Evolutionary conservation across 148 eudicot species (phyloP).

Genomic region (Mesembryanthemum crystallinum): DNA sequence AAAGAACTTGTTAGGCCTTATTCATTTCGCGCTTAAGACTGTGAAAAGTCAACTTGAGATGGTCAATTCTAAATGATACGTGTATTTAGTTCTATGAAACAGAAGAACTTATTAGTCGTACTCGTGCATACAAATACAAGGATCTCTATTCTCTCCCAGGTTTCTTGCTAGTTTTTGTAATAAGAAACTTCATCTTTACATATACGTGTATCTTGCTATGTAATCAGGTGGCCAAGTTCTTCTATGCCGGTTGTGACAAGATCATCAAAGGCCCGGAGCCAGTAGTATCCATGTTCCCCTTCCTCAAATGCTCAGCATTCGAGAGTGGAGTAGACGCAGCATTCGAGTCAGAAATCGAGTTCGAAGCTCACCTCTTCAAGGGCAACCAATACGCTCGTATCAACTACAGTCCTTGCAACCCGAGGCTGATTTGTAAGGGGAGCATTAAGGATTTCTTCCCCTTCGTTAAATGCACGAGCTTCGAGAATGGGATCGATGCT

Average conservation of each 20-base stretch:
- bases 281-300: background rate
- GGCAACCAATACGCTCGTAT: background rate
- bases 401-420: background rate
- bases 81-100: no score
- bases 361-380: background rate
- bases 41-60: no score
- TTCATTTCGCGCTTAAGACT: no score
- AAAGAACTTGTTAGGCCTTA: no score
- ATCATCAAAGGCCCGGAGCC: background rate
- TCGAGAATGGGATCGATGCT: background rate
- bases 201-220: no score
- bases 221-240: background rate
- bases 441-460: background rate
- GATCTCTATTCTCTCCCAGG: no score
- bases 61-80: no score
- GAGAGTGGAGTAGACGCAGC: background rate
- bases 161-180: no score
- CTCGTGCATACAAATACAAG: no score
- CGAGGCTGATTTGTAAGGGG: background rate
- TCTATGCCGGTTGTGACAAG: background rate
- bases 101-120: no score
- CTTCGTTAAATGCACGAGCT: background rate
- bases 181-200: no score
- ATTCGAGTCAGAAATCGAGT: background rate
- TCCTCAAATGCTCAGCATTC: background rate